Base-by-base conservation (phyloP, 805 yeast species). In the Lipomyces chichibuensis region DNA sequence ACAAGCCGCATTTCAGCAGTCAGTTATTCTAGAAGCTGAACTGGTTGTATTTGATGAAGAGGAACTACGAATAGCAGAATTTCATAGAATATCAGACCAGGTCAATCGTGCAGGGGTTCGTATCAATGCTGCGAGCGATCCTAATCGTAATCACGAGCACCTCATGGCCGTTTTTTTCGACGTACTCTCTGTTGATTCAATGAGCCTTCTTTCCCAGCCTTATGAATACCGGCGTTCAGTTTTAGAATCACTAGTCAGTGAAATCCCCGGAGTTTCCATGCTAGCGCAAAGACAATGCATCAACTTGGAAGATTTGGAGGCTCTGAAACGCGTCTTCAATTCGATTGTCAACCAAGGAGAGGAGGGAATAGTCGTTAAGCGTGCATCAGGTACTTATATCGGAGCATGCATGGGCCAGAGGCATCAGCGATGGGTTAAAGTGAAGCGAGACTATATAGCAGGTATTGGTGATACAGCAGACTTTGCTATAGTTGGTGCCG, bases 401-500 rank as follows among this genome's bases (percentile, higher is more conserved):
- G 65, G 51, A 11, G 59, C 65, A 5, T 54, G 53, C 25, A 56
- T 66, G 65, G 54, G 43, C 20, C 27, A 8, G n/a, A 11, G 27
- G 11, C 4, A 11, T 35, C 57, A 63, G 17, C 56, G 14, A 27
- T 67, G 70, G 70, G 53, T 64, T 20, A 67, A 67, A 33, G 23
- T 67, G 25, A 67, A 67, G 57, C 53, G 52, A 25, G 70, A 67
- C 29, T 67, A 67, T 25, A 37, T 67, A 25, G 27, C 65, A 3
- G 70, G 70, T 6, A 52, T 27, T 6, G 70, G 70, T 4, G 70
- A 67, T 35, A 59, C 65, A 2, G 64, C 62, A 13, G 69, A 67
- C 49, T 62, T 64, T 33, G 64, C 65, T n/a, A 57, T 67, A 3
- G 51, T 67, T 33, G 70, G 70, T 7, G 69, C 64, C 1, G 67